Evolutionary conservation across 78 protist species (phyloP).

Genomic region (Cyanophora paradoxa): DNA sequence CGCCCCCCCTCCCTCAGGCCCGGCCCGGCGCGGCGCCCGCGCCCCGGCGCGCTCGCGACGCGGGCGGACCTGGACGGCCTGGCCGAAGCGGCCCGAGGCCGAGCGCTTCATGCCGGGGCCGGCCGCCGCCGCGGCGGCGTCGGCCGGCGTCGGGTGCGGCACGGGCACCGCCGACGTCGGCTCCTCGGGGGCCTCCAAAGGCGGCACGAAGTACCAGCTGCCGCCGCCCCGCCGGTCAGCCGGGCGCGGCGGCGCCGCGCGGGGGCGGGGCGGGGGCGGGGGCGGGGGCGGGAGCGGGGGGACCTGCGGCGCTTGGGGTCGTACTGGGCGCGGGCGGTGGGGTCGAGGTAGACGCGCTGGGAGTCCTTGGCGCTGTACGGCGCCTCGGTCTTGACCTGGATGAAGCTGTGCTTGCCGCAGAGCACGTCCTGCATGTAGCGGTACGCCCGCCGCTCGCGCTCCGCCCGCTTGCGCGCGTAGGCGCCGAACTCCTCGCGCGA

Average conservation of each 20-base stretch:
- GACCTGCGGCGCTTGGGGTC: background rate
- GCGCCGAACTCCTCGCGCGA: background rate
- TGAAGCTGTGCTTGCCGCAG: constrained; percentile 13
- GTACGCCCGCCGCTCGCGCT: constrained; percentile 9
- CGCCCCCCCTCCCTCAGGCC: background rate
- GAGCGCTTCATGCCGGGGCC: too few species aligned
- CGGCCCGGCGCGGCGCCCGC: background rate
- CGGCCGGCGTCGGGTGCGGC: background rate
- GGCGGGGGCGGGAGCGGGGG: background rate
- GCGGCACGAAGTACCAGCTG: too few species aligned
- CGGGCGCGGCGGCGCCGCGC: too few species aligned
- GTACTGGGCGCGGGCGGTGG: constrained; percentile 44
- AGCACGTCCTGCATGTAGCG: constrained; percentile 28
- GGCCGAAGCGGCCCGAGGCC: too few species aligned
- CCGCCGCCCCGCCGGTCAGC: too few species aligned
- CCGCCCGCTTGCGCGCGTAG: constrained; percentile 17
- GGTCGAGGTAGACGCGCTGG: constrained; percentile 39
- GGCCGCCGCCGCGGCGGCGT: too few species aligned
- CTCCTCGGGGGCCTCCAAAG: too few species aligned
- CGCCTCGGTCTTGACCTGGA: too few species aligned
- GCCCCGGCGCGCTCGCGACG: constrained; percentile 2
- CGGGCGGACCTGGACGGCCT: background rate
- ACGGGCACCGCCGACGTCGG: background rate
- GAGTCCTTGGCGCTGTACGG: constrained; percentile 36
- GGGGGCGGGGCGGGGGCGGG: background rate